Conservation (phyloP, 129 eudicot genomes). For the Cynara cardunculus region DNA sequence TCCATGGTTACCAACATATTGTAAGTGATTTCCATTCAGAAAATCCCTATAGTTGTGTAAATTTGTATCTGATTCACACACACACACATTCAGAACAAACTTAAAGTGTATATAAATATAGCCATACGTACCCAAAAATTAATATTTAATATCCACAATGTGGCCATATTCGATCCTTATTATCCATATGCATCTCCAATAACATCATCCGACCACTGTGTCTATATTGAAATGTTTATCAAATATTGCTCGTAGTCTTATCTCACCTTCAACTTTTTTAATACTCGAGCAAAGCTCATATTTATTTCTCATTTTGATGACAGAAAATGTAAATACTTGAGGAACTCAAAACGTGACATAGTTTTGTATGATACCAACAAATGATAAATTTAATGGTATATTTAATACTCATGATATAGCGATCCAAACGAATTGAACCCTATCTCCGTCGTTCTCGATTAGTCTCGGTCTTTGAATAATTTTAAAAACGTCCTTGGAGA, state of each 20-base stretch:
- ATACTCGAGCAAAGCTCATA: background rate
- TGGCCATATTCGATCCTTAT: background rate
- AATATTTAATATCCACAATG: background rate
- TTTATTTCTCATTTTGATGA: background rate
- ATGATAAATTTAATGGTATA: background rate
- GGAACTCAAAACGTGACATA: background rate
- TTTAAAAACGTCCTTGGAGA: too few relatives aligned
- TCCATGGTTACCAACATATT: background rate
- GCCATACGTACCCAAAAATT: background rate
- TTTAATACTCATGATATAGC: too few relatives aligned
- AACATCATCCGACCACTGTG: background rate
- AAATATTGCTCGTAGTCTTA: background rate
- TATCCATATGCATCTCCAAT: background rate
- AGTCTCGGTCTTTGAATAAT: too few relatives aligned
- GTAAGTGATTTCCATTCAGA: background rate
- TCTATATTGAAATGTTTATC: background rate
- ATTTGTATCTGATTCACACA: background rate
- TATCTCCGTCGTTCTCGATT: too few relatives aligned
- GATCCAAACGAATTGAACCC: background rate
- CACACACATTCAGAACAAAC: background rate
- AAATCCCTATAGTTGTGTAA: background rate
- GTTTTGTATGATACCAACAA: background rate
- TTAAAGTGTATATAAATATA: background rate
- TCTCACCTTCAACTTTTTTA: background rate
- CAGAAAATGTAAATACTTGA: background rate